Evolutionary conservation across 257 asterid species (phyloP), one percentile per base, ranked within the genome.

Genomic region (Nicotiana sylvestris): DNA sequence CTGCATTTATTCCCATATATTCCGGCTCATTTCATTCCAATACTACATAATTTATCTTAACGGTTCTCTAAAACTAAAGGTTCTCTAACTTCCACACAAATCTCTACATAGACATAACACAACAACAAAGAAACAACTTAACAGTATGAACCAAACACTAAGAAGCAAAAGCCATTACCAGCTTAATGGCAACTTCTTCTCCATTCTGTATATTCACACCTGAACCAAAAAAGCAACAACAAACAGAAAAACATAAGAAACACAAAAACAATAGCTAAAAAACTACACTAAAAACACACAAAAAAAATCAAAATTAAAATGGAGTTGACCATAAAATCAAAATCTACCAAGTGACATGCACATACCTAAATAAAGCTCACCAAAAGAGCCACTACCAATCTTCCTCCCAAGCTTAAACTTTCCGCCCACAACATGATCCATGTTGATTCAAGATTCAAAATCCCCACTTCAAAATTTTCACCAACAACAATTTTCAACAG

Each of bases 371-470:
- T 90, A 95, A 82, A 95, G 95, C 88, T 95, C 98, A 83, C 99
- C 99, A 87, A 95, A 95, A 67, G 99, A 95, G 81, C 99, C 99
- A 86, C 97, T 86, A 82, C 98, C 98, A 90, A 95, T 95, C 89
- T 95, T 95, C 88, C 98, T 92, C 79, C 97, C 98, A 86, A 94
- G 92, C 94, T 92, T 95, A 90, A 91, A 95, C 83, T 90, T 95
- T 11, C 96, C 98, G 85, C 97, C 94, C 77, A 95, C 97, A 76
- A 90, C 92, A 81, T 89, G 95, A 89, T 92, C 98, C 98, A 95
- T 93, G 83, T 76, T 82, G 83, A 87, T 74, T 77, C 51, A 9
- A 43, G 6, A 43, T 72, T 51, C 74, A 79, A 61, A 25, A 51
- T 66, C 83, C 49, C 55, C 17, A 70, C 51, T 81, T 66, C 39